These are phyloP conservation scores for Annulohypoxylon moriforme DNA, from an alignment of 495 filamentous ascomycete species.

Conservation along the genomic window DNA sequence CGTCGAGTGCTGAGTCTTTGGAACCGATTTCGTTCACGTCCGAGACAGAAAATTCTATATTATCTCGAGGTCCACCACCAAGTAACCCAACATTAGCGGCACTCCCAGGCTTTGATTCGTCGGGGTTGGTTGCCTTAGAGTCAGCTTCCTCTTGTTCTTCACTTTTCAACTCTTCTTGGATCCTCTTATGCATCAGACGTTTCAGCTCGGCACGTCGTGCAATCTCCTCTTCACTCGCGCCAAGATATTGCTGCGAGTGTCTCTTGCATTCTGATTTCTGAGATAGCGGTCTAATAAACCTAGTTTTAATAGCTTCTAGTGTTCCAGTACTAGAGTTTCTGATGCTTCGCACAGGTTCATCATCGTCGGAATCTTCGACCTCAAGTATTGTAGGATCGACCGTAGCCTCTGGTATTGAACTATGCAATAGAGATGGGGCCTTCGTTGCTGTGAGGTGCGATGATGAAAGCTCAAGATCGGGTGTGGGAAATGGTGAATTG, in stretches of 20 bases:
- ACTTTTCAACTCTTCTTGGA: constrained; percentile 62
- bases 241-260: constrained; percentile 55
- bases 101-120: constrained; percentile 11
- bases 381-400: constrained; percentile 50
- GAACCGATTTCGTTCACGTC: constrained; percentile 28
- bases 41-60: constrained; percentile 53
- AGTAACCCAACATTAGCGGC: constrained; percentile 41
- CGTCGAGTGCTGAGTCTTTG: background rate
- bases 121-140: constrained; percentile 15
- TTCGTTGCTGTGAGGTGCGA: constrained; percentile 26
- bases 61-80: constrained; percentile 55
- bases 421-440: constrained; percentile 33
- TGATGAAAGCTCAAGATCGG: constrained; percentile 32
- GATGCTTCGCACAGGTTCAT: constrained; percentile 40
- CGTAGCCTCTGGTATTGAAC: constrained; percentile 40
- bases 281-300: constrained; percentile 60
- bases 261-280: constrained; percentile 53
- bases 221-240: constrained; percentile 60
- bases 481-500: constrained; percentile 34
- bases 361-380: constrained; percentile 59
- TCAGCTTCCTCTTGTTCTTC: constrained; percentile 45
- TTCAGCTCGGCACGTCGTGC: constrained; percentile 63
- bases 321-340: constrained; percentile 51
- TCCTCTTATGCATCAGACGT: constrained; percentile 62
- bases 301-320: constrained; percentile 53